Evolutionary conservation across 176 grass and related monocot genomes (phyloP), one percentile per base, ranked within the genome.

Genomic region (Aechmea fasciata): DNA sequence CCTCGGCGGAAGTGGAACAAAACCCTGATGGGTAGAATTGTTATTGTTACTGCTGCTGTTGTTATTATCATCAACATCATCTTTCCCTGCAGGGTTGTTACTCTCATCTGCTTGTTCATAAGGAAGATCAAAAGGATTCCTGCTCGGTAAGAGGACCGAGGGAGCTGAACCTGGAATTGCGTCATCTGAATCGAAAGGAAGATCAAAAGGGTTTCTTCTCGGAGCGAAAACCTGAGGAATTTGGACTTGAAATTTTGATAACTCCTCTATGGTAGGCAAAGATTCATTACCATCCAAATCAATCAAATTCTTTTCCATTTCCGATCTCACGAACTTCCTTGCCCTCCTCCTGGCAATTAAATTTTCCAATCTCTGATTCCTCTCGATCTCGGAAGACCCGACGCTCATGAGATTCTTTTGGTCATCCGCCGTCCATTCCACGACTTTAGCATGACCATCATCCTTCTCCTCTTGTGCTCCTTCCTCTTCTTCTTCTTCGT

Each of bases 401-500:
- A 87, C 75, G 49, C 83, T 79, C 48, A 83, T 57, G 47, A 83
- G 83, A 70, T 73, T 83, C 57, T 83, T 87, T 49, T 87, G 80
- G 73, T 87, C 85, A 51, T 83, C 85, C 9, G 80, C 80, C 25
- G 85, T 87, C 85, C 80, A 87, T 80, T 72, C 68, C 2, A 87
- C 47, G 66, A 59, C 64, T 80, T 73, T 80, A 51, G 8, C 54
- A 50, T 77, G 24, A 9, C 51, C 64, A 73, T 77, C 83, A 53
- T 69, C 25, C 23, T 66, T 57, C 7, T 17, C 4, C 23, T 49
- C 9, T 0, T 57, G 71, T 0, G 50, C 75, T 11, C 41, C 77
- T 23, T 52, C 69, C 11, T 77, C 76, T 13, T 51, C 14, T 4
- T 57, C 64, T 55, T 69, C 25, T 26, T 66, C 65, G 1, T 17